Evolutionary conservation across 73 alveolate genomes (phyloP).

Genomic region (Tetrahymena borealis): DNA sequence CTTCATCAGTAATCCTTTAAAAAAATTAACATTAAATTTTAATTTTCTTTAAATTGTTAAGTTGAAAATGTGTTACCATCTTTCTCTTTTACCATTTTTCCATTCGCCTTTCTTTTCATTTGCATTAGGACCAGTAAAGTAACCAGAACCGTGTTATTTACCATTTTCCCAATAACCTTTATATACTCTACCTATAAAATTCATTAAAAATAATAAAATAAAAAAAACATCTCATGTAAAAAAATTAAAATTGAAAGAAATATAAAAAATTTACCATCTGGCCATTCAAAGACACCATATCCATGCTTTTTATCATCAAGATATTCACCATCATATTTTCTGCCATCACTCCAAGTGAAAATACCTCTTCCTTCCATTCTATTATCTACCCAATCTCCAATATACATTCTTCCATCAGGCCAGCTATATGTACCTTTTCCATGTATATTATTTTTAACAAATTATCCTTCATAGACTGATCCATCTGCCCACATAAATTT

Average conservation of each 20-base stretch:
- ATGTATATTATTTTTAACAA: constrained; percentile 56
- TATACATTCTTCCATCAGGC: constrained; percentile 68
- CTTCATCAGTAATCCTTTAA: not conserved
- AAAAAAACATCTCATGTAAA: too few relatives aligned
- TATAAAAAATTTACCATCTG: constrained; percentile 59
- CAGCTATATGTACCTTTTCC: constrained; percentile 65
- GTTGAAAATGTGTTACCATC: constrained; percentile 10
- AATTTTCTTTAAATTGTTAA: not conserved
- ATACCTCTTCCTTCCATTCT: constrained; percentile 70
- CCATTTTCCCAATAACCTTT: constrained; percentile 42
- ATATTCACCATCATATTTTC: constrained; percentile 66
- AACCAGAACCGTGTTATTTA: constrained; percentile 34
- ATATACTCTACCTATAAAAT: constrained; percentile 21
- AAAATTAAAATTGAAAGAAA: not conserved
- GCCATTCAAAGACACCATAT: constrained; percentile 70
- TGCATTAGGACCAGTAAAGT: constrained; percentile 20
- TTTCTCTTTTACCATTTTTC: constrained; percentile 44
- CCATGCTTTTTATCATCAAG: constrained; percentile 64
- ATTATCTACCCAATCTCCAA: constrained; percentile 65
- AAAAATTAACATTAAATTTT: not conserved
- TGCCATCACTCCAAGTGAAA: constrained; percentile 61
- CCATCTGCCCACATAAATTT: constrained; percentile 62
- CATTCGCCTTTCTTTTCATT: constrained; percentile 45
- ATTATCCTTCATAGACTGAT: constrained; percentile 53
- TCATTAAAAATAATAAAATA: too few relatives aligned